Conservation (phyloP, 768 basidiomycete genomes). For the Phylloporus scabripes region DNA sequence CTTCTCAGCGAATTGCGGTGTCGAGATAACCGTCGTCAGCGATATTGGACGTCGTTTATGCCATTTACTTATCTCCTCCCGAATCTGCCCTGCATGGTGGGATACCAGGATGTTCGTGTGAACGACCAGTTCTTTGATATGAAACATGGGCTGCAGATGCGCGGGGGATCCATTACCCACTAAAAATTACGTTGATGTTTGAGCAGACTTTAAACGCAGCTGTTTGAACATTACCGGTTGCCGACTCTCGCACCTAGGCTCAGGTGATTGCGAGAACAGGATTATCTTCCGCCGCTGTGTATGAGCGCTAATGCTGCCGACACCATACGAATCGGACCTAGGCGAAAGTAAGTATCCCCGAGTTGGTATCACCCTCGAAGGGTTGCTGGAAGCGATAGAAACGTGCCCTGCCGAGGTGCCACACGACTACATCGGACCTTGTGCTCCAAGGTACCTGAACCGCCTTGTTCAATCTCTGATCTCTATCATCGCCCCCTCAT, state of each 20-base stretch:
- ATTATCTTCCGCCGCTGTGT: background rate
- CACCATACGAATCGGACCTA: background rate
- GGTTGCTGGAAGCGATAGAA: background rate
- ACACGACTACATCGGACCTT: background rate
- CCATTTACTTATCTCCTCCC: conserved; percentile 4
- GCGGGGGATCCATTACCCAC: conserved; percentile 1
- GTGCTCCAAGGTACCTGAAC: background rate
- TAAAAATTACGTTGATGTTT: conserved; percentile 13
- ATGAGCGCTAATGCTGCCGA: background rate
- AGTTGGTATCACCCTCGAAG: background rate
- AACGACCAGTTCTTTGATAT: conserved; percentile 5
- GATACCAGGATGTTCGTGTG: conserved; percentile 10
- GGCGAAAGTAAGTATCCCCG: background rate
- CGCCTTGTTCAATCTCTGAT: background rate
- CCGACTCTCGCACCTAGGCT: background rate
- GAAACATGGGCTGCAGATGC: background rate
- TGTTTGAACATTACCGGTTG: background rate
- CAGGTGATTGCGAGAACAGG: background rate
- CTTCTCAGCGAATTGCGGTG: conserved; percentile 8
- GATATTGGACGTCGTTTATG: conserved; percentile 1
- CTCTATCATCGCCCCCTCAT: background rate
- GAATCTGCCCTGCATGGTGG: conserved; percentile 1
- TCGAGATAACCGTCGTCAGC: conserved; percentile 12
- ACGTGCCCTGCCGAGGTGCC: background rate
- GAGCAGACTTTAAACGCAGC: conserved; percentile 12